Percentiles rank a stretch among this genome's conserved stretches.
Evolutionary conservation across 192 early-diverging fungal genomes (phyloP).

Genomic region (Coemansia sp.): DNA sequence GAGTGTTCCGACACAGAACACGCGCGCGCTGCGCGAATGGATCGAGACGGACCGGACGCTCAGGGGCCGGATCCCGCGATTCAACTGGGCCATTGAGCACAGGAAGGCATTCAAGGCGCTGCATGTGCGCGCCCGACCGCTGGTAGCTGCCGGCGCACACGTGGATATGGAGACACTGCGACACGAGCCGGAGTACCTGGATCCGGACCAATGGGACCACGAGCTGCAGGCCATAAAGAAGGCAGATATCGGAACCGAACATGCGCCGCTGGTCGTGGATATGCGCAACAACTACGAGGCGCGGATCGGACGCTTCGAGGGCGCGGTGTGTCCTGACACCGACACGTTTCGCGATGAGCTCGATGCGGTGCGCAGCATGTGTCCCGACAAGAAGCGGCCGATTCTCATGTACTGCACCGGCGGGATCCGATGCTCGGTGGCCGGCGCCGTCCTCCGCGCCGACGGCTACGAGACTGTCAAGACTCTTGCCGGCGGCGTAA

Average conservation of each 20-base stretch:
- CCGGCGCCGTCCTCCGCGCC: constrained; percentile 72
- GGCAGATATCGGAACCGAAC: background rate
- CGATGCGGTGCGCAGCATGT: constrained; percentile 63
- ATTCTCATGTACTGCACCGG: constrained; percentile 86
- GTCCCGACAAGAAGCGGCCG: constrained; percentile 57
- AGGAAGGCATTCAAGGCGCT: constrained; percentile 63
- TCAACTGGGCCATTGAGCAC: constrained; percentile 70
- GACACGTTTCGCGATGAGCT: constrained; percentile 75
- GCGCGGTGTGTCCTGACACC: constrained; percentile 67
- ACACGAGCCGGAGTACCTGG: constrained; percentile 66
- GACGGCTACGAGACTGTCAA: constrained; percentile 67
- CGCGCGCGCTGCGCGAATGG: constrained; percentile 57
- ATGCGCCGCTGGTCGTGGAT: constrained; percentile 60
- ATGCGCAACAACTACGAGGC: constrained; percentile 82
- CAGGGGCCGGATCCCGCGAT: constrained; percentile 36
- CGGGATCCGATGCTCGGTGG: constrained; percentile 79
- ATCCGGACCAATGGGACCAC: constrained; percentile 67
- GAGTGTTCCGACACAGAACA: constrained; percentile 60
- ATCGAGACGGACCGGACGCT: constrained; percentile 42
- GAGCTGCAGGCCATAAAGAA: constrained; percentile 18
- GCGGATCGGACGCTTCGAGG: constrained; percentile 70
- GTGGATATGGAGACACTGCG: constrained; percentile 58
- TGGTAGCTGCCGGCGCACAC: constrained; percentile 63
- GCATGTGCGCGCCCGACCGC: constrained; percentile 65
- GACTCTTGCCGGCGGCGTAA: constrained; percentile 71